Percentiles rank a stretch among this genome's conserved stretches.
These are phyloP conservation scores for Mycena alexandri DNA, from an alignment of 768 basidiomycete genomes.

Conservation along the genomic window DNA sequence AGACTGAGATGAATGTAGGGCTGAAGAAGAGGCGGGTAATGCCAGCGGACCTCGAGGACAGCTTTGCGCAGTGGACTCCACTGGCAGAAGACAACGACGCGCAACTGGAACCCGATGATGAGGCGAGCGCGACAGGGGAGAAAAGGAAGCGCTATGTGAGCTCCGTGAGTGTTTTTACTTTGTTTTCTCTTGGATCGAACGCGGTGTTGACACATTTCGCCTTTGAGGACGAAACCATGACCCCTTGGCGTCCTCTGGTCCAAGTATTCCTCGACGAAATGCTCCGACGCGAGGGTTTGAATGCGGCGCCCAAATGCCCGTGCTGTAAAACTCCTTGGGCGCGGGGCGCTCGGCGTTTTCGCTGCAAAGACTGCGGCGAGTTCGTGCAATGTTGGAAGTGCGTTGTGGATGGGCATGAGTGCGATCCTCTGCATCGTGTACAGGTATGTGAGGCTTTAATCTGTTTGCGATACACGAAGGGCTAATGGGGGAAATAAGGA, in stretches of 20 bases:
- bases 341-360: too few species aligned
- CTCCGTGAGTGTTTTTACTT: not conserved
- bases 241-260: constrained; percentile 1
- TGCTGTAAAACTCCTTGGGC: too few species aligned
- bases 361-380: too few species aligned
- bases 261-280: constrained; percentile 18
- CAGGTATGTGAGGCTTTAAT: too few species aligned
- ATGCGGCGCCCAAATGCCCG: too few species aligned
- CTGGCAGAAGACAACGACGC: not conserved
- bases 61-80: not conserved
- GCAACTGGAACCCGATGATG: not conserved
- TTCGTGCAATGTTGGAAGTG: too few species aligned
- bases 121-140: not conserved
- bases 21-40: not conserved
- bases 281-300: constrained; percentile 22
- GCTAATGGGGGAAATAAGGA: too few species aligned
- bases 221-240: constrained; percentile 27
- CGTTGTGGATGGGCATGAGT: too few species aligned
- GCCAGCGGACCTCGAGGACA: not conserved
- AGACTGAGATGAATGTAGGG: not conserved
- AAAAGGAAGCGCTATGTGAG: constrained; percentile 15
- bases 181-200: not conserved
- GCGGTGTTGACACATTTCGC: not conserved
- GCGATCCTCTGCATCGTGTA: too few species aligned
- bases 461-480: too few species aligned